These are phyloP conservation scores for Syzygium aromaticum DNA, from an alignment of 345 rosid genomes.

Conservation along the genomic window DNA sequence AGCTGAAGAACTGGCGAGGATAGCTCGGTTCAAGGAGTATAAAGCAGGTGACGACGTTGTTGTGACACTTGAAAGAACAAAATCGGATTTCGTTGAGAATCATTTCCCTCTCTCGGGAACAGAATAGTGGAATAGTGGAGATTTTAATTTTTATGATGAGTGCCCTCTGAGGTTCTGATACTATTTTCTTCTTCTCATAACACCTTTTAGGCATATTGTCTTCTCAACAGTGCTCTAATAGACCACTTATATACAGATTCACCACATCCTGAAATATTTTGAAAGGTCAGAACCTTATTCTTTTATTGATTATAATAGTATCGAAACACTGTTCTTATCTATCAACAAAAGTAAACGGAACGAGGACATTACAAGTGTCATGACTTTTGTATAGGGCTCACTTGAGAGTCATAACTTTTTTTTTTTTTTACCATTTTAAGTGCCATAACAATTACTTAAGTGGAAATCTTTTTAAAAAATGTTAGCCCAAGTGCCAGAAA, in stretches of 20 bases:
- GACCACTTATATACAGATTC: background rate
- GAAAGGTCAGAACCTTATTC: background rate
- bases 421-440: background rate
- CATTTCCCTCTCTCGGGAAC: background rate
- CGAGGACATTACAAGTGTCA: background rate
- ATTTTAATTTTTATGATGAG: background rate
- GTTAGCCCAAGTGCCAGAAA: background rate
- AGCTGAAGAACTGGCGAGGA: conserved; percentile 63
- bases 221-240: background rate
- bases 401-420: no score
- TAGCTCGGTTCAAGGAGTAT: conserved; percentile 58
- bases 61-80: background rate
- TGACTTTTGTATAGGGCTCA: background rate
- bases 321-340: no score
- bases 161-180: background rate
- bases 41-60: conserved; percentile 11
- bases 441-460: background rate
- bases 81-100: background rate
- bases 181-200: background rate
- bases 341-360: background rate
- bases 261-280: background rate
- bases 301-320: background rate
- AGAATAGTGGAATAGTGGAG: conserved; percentile 5
- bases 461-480: background rate
- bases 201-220: background rate